Conservation (phyloP, 495 filamentous ascomycete genomes). For the Penicillium parvum region DNA sequence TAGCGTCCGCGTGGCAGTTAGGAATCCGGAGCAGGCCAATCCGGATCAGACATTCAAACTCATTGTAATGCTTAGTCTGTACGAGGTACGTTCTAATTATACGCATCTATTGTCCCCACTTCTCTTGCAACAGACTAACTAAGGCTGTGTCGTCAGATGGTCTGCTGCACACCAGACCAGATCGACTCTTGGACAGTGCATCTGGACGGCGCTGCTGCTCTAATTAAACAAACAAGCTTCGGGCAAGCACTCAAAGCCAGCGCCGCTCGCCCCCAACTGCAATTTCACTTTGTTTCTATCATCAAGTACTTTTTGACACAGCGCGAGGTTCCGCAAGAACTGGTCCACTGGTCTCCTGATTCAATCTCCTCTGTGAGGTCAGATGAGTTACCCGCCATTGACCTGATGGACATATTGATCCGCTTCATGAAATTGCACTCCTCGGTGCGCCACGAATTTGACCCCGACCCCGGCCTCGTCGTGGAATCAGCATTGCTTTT, state of each 20-base stretch:
- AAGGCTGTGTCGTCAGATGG: conserved; percentile 17
- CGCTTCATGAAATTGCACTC: conserved; percentile 16
- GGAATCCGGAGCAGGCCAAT: conserved; percentile 10
- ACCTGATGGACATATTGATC: conserved; percentile 19
- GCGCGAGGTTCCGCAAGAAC: conserved; percentile 3
- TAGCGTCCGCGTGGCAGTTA: conserved; percentile 15
- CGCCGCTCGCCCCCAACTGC: conserved; percentile 12
- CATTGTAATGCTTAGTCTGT: conserved; percentile 21
- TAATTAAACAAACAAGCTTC: conserved; percentile 13
- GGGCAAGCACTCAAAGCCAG: background rate
- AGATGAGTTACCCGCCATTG: conserved; percentile 7
- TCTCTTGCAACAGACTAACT: background rate
- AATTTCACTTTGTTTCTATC: conserved; percentile 19
- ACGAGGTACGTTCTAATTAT: conserved; percentile 16
- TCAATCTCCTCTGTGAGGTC: background rate
- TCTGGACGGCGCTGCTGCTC: conserved; percentile 17
- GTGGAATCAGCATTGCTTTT: conserved; percentile 1
- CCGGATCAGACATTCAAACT: conserved; percentile 10
- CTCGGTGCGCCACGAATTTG: conserved; percentile 1
- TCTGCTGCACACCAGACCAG: conserved; percentile 12
- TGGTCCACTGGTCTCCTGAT: conserved; percentile 14
- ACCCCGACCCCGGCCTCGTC: background rate
- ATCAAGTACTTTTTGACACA: conserved; percentile 18
- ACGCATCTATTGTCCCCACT: background rate
- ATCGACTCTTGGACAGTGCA: conserved; percentile 22